phyloP scores from a whole-genome alignment of 352 stramenopile species.

The Globisporangium megalacanthum region DNA sequence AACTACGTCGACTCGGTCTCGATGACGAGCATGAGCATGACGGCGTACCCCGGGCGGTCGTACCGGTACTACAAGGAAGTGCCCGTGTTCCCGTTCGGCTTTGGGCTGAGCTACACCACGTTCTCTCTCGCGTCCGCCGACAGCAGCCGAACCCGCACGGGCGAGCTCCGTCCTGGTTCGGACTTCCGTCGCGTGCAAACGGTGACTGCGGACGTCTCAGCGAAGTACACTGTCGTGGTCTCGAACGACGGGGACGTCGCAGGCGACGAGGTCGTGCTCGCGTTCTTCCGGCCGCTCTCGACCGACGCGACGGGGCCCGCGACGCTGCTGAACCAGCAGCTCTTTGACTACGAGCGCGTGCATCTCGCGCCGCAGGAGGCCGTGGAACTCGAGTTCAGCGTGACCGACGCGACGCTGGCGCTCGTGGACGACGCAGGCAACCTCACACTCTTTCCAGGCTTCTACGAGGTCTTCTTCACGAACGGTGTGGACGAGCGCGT shows the following conservation, averaged over 20 bases:
- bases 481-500: slow-evolving; percentile 67
- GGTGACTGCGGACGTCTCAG: slow-evolving; percentile 28
- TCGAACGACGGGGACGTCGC: slow-evolving; percentile 47
- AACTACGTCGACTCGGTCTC: slow-evolving; percentile 66
- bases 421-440: slow-evolving; percentile 57
- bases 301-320: slow-evolving; percentile 49
- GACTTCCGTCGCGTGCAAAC: slow-evolving; percentile 17
- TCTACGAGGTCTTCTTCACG: slow-evolving; percentile 70
- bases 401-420: slow-evolving; percentile 41
- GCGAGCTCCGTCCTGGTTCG: neutral
- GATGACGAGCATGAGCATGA: slow-evolving; percentile 91
- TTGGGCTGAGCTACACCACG: slow-evolving; percentile 87
- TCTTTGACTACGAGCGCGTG: slow-evolving; percentile 68
- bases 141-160: neutral
- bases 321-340: slow-evolving; percentile 66
- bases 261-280: slow-evolving; percentile 75
- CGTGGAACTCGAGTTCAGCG: slow-evolving; percentile 31
- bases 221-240: slow-evolving; percentile 44
- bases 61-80: slow-evolving; percentile 90
- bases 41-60: slow-evolving; percentile 79
- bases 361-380: slow-evolving; percentile 31
- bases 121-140: slow-evolving; percentile 40
- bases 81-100: slow-evolving; percentile 87
- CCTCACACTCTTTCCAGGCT: slow-evolving; percentile 48
- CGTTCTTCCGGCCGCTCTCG: slow-evolving; percentile 65